A percentile compares a stretch with the other conserved stretches of the same genome.
Evolutionary conservation across 148 eudicot genomes (phyloP).

Genomic region (Oxyria digyna): DNA sequence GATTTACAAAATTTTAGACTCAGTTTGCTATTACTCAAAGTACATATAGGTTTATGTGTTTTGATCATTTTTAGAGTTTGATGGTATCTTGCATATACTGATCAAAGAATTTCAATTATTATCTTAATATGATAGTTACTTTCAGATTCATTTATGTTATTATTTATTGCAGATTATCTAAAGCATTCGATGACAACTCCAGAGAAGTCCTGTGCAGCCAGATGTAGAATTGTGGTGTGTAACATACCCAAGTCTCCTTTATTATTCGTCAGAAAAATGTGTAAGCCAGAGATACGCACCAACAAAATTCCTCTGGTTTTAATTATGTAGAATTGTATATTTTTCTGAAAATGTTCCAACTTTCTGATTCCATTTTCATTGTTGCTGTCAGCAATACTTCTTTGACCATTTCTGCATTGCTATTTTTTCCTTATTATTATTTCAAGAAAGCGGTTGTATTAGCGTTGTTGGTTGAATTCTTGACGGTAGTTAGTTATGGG

Average conservation of each 20-base stretch:
- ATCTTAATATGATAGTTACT: not conserved
- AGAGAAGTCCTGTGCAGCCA: slow-evolving; percentile 3
- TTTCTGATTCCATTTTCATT: not conserved
- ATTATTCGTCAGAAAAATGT: not conserved
- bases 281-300: slow-evolving; percentile 3
- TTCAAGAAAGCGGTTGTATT: not conserved
- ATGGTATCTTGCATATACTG: not conserved
- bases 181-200: not conserved
- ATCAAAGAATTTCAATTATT: not conserved
- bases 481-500: no score
- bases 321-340: not conserved
- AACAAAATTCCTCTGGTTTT: not conserved
- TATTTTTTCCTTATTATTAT: not conserved
- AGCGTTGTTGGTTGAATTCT: not conserved
- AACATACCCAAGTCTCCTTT: not conserved
- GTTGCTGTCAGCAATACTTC: not conserved
- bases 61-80: no score
- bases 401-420: not conserved
- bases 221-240: not conserved
- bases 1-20: no score
- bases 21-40: no score
- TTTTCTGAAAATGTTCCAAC: not conserved
- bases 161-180: not conserved
- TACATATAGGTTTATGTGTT: no score
- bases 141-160: not conserved